Conservation (phyloP, 108 stramenopile species). For the Nitzschia inconspicua region DNA sequence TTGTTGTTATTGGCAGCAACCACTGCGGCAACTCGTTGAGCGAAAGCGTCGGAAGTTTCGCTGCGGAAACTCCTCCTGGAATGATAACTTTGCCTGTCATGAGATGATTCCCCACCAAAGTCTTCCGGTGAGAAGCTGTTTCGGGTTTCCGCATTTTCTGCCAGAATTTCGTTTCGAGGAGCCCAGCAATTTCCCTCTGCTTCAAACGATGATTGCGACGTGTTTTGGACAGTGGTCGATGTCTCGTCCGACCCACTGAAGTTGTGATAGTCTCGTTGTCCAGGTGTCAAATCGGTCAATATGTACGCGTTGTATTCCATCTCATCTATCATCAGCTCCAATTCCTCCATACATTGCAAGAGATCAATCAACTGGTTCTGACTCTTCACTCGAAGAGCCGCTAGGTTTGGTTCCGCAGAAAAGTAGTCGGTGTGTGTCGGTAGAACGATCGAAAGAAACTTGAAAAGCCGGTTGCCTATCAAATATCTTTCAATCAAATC, state of each 20-base stretch:
- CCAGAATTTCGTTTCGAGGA: no score
- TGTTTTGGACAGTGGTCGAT: not conserved
- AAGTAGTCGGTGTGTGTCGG: slow-evolving; percentile 46
- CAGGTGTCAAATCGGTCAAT: slow-evolving; percentile 28
- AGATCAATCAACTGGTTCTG: slow-evolving; percentile 39
- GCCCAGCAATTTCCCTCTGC: no score
- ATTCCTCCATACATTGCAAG: slow-evolving; percentile 36
- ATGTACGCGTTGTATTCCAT: slow-evolving; percentile 43
- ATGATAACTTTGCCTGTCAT: no score
- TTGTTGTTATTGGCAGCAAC: no score
- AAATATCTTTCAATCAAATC: slow-evolving; percentile 38
- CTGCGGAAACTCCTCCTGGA: no score
- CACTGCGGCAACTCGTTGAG: no score
- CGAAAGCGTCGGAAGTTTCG: no score
- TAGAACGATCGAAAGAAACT: slow-evolving; percentile 40
- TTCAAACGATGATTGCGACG: no score
- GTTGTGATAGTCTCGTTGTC: not conserved
- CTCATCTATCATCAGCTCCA: slow-evolving; percentile 41
- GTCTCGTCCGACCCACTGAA: not conserved
- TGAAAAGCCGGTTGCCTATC: slow-evolving; percentile 41
- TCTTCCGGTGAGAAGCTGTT: no score
- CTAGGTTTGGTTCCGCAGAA: slow-evolving; percentile 18
- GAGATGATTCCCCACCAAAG: no score
- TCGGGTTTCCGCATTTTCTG: no score
- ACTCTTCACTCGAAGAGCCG: slow-evolving; percentile 3